A percentile compares a stretch with the other conserved stretches of the same genome.
phyloP scores from a whole-genome alignment of 2,329 filamentous ascomycete genomes.

The Tolypocladium sp. region DNA sequence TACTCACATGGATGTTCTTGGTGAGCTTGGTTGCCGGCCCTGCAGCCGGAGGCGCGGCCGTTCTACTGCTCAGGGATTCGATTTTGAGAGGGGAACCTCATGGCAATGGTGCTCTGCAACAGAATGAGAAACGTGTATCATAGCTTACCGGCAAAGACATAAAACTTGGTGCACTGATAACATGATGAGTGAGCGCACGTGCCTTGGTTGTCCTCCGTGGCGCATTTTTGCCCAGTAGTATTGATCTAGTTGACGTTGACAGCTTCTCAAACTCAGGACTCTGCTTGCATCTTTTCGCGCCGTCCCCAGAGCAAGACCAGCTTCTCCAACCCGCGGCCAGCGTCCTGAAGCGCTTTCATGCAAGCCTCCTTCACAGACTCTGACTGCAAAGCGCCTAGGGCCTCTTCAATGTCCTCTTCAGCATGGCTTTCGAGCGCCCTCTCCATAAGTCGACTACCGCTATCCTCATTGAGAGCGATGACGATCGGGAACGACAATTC shows the following conservation, averaged over 20 bases:
- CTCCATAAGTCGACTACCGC: neutral
- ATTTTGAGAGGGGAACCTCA: neutral
- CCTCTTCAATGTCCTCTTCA: conserved; percentile 3
- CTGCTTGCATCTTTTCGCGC: conserved; percentile 4
- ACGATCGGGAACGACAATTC: conserved; percentile 8
- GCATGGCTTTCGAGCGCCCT: conserved; percentile 1
- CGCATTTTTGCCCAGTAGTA: neutral
- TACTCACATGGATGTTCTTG: conserved; percentile 5
- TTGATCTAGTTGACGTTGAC: neutral
- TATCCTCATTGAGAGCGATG: conserved; percentile 5
- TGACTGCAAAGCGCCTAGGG: conserved; percentile 4
- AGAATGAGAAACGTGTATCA: no score
- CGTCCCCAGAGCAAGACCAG: conserved; percentile 7
- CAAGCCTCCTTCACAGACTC: conserved; percentile 3
- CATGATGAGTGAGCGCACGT: neutral
- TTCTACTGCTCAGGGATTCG: conserved; percentile 2
- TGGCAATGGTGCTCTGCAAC: neutral
- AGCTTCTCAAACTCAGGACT: neutral
- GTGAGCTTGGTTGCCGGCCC: conserved; percentile 8
- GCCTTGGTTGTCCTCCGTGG: neutral
- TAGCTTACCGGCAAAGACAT: no score
- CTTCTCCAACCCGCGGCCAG: conserved; percentile 4
- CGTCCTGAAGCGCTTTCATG: conserved; percentile 6
- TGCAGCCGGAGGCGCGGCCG: conserved; percentile 5
- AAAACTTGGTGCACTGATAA: neutral